Percentiles rank a stretch among this genome's conserved stretches.
These are phyloP conservation scores for Pyrenula aspistea DNA, from an alignment of 495 filamentous ascomycete genomes.

Conservation along the genomic window DNA sequence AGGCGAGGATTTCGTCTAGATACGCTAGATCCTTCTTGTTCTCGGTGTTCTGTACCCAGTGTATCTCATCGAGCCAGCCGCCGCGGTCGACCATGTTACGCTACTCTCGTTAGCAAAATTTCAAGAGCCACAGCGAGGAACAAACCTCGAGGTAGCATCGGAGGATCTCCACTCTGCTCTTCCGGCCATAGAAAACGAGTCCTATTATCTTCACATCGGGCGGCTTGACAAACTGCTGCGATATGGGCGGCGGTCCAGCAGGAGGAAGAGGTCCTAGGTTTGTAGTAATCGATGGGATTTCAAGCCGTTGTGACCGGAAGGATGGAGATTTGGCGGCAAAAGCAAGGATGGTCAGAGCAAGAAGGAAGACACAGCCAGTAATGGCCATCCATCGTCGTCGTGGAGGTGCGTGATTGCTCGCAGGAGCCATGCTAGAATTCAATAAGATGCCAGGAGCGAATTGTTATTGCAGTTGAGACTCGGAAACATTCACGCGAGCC, in stretches of 20 bases:
- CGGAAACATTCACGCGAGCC: background rate
- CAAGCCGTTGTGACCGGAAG: background rate
- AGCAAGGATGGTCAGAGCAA: background rate
- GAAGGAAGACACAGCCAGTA: background rate
- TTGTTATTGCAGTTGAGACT: background rate
- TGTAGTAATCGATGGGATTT: background rate
- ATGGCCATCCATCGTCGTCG: background rate
- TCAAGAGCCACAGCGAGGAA: background rate
- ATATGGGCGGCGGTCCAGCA: background rate
- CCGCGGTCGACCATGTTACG: slow-evolving; percentile 30
- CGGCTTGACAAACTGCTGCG: background rate
- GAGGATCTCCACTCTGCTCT: slow-evolving; percentile 26
- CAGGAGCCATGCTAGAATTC: background rate
- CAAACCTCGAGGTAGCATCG: slow-evolving; percentile 25
- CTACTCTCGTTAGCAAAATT: slow-evolving; percentile 2
- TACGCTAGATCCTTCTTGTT: slow-evolving; percentile 29
- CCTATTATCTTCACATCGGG: slow-evolving; percentile 11
- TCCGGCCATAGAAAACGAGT: slow-evolving; percentile 31
- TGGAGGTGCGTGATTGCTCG: background rate
- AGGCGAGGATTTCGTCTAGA: slow-evolving; percentile 17
- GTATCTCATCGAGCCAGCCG: slow-evolving; percentile 33
- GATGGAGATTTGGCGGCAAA: background rate
- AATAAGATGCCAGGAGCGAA: background rate
- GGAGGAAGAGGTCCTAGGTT: background rate
- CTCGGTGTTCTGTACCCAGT: slow-evolving; percentile 30